A percentile compares a stretch with the other conserved stretches of the same genome.
Conservation (phyloP, 768 basidiomycete genomes). For the Calocybe gangraenosa region DNA sequence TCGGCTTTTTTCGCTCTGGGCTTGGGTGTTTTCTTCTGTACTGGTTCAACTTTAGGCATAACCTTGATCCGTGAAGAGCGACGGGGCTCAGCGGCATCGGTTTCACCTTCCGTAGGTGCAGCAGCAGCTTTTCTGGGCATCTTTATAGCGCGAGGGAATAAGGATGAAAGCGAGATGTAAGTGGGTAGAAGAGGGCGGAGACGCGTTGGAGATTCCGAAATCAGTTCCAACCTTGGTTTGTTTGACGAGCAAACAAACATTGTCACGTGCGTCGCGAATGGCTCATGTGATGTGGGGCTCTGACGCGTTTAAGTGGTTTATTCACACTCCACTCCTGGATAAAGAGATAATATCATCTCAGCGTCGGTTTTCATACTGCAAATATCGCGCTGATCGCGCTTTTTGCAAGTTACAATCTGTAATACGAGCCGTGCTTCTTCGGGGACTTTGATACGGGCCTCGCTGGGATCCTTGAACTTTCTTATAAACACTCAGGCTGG, state of each 20-base stretch:
- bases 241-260: constrained; percentile 17
- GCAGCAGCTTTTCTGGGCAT: constrained; percentile 75
- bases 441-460: no score
- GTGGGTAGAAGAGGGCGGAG: constrained; percentile 15
- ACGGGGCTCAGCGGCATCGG: constrained; percentile 48
- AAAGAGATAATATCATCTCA: no score
- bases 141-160: constrained; percentile 12
- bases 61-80: constrained; percentile 77
- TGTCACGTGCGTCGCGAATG: constrained; percentile 22
- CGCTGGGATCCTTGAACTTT: no score
- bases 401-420: no score
- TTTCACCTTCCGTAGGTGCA: constrained; percentile 33
- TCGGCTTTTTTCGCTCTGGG: constrained; percentile 54
- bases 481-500: no score
- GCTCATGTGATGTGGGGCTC: constrained; percentile 12
- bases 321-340: no score
- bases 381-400: no score
- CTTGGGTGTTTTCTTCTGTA: constrained; percentile 61
- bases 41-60: constrained; percentile 49
- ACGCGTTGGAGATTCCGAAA: constrained; percentile 22
- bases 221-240: constrained; percentile 20
- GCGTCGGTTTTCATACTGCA: no score
- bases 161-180: constrained; percentile 11
- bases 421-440: no score
- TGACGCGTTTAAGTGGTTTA: constrained; percentile 11